Evolutionary conservation across 202 grass and related monocot species (phyloP), one percentile per base, ranked within the genome.

Genomic region (Hordeum pubiflorum): DNA sequence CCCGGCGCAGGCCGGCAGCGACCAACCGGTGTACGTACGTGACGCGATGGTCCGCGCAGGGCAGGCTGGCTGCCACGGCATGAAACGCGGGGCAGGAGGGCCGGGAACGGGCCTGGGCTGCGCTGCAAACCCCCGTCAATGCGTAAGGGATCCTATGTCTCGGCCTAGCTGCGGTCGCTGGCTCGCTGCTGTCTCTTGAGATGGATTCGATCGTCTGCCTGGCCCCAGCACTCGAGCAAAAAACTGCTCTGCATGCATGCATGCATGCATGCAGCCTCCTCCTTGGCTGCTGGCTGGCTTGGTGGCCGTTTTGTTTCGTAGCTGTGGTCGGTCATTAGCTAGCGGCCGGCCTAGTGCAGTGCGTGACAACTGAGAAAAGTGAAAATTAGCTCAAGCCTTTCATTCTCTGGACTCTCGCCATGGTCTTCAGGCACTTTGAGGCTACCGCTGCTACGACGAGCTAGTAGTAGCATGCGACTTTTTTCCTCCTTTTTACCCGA

Each of bases 111-210:
- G 6, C 50, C 6, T 56, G 52, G 52, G 31, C 4, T 5, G 31
- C 31, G 31, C 31, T 32, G 31, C 31, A 32, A 32, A 5, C 31
- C 31, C 31, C 31, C 31, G 31, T 32, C 67, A 67, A 59, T 65
- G 58, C 75, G 59, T 83, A 74, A 87, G 74, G 66, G 74, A 74
- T 87, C 74, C 85, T 56, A 87, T 82, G 74, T 78, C 85, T 69
- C 70, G 57, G 72, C 64, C 69, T 3, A n/a, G 59, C 29, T 1
- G n/a, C 27, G 27, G 27, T 29, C 24, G 34, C 7, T 15, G 55
- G 27, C 2, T 29, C 24, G 34, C 7, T 15, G 55, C 56, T 11
- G 23, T 10, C 11, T 2, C 3, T n/a, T 18, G 24, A 80, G 31
- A 32, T 38, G 36, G 36, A 38, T 29, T 29, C 27, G 27, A 29